These are phyloP conservation scores for Arthrinium puccinioides DNA, from an alignment of 2,329 filamentous ascomycete genomes.

Conservation along the genomic window DNA sequence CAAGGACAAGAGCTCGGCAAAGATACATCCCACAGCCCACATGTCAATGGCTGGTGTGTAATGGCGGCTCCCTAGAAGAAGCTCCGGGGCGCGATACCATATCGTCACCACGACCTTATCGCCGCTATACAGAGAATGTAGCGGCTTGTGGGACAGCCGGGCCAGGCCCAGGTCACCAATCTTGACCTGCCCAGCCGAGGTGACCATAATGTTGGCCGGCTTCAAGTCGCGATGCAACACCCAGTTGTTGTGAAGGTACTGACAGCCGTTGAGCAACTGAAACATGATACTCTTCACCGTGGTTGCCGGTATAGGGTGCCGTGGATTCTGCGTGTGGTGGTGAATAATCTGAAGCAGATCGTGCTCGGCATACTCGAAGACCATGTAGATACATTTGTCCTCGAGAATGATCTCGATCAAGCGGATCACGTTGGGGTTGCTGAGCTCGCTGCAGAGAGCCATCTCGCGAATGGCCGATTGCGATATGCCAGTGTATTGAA, in stretches of 20 bases:
- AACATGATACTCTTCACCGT: constrained; percentile 94
- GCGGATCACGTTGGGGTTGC: constrained; percentile 81
- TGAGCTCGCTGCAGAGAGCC: constrained; percentile 89
- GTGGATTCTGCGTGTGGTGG: constrained; percentile 84
- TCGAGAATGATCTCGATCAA: constrained; percentile 94
- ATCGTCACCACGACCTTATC: constrained; percentile 99
- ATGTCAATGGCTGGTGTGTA: constrained; percentile 96
- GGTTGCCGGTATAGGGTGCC: constrained; percentile 78
- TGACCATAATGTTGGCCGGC: constrained; percentile 98
- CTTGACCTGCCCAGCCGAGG: constrained; percentile 79
- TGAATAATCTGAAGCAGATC: constrained; percentile 97
- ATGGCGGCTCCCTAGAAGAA: constrained; percentile 86
- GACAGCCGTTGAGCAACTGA: constrained; percentile 87
- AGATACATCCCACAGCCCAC: constrained; percentile 97
- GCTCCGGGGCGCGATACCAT: constrained; percentile 94
- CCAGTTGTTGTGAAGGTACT: constrained; percentile 95
- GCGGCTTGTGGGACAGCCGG: constrained; percentile 85
- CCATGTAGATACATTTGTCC: constrained; percentile 99
- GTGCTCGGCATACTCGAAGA: constrained; percentile 98
- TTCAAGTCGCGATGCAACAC: constrained; percentile 95
- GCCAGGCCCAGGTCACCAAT: constrained; percentile 93
- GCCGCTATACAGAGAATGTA: constrained; percentile 84
- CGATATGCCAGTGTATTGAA: constrained; percentile 95
- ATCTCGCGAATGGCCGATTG: constrained; percentile 97
- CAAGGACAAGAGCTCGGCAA: constrained; percentile 84